Conservation (phyloP, 1,284 basidiomycete genomes). For the Schizophyllum amplum region DNA sequence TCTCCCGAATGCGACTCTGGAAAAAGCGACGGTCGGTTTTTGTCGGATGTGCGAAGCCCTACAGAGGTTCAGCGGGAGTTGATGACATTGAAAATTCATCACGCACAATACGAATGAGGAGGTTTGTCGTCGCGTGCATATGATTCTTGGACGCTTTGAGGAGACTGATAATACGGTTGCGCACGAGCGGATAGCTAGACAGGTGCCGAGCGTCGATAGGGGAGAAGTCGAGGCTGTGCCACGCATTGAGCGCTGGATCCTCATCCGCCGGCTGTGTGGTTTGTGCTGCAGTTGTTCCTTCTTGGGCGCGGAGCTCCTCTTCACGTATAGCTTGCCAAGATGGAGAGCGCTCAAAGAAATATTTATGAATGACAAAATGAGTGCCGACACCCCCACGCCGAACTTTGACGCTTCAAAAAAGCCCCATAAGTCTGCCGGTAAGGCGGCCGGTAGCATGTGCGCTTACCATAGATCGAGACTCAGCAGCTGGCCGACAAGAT, state of each 20-base stretch:
- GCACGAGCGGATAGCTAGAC: conserved; percentile 61
- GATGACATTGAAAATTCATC: not conserved
- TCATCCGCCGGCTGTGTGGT: conserved; percentile 21
- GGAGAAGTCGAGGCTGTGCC: conserved; percentile 47
- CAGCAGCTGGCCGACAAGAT: conserved; percentile 68
- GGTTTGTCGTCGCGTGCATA: conserved; percentile 61
- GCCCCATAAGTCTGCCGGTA: not conserved
- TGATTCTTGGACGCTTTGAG: conserved; percentile 58
- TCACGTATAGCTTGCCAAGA: conserved; percentile 65
- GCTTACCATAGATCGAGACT: conserved; percentile 69
- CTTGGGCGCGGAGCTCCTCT: conserved; percentile 42
- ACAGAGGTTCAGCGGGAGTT: not conserved
- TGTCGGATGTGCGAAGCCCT: conserved; percentile 69
- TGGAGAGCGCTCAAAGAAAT: conserved; percentile 65
- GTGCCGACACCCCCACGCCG: conserved; percentile 69
- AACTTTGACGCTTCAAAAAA: conserved; percentile 52
- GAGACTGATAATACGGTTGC: conserved; percentile 57
- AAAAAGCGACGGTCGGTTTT: conserved; percentile 74
- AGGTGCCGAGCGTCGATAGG: conserved; percentile 70
- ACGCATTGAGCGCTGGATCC: conserved; percentile 20
- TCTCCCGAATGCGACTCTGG: conserved; percentile 57
- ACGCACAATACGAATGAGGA: conserved; percentile 61
- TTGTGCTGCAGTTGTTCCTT: conserved; percentile 26
- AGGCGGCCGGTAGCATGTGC: not conserved
- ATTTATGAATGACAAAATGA: conserved; percentile 68